Evolutionary conservation across 257 asterid species (phyloP), one percentile per base, ranked within the genome.

Genomic region (Osmanthus fragrans): DNA sequence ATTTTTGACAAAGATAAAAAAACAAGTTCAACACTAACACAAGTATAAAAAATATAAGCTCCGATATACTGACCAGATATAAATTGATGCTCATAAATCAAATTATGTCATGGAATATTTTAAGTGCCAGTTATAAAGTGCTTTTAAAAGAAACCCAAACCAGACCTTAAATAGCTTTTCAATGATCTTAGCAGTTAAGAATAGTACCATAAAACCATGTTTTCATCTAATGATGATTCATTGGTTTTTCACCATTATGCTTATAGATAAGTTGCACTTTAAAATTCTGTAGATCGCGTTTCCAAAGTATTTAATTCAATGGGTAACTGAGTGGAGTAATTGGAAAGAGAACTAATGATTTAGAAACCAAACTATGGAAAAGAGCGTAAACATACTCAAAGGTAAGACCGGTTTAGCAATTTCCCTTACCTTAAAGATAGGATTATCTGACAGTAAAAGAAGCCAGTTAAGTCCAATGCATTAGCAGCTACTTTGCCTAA

Each of bases 401-500:
- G 49, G 73, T 58, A 74, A 39, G 77, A 73, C 65, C 56, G 80
- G 58, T 71, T 51, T 58, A 75, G 73, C 66, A 73, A 73, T 49
- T 79, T 81, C 58, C 74, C 89, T 73, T 75, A 85, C 89, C 87
- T 83, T 79, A 92, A 79, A 73, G 84, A 72, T 36, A 90, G 89
- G 54, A 76, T 85, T 13, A 87, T 82, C 77, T 85, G 92, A 82
- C 94, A 86, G 74, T 90, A 88, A 78, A 93, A 91, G 77, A 87
- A 88, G 21, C 98, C 92, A 39, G 97, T 96, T 76, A 89, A 82
- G 27, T 86, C 89, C 87, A 96, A 77, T 15, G 97, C 94, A 71
- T 86, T 85, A 75, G 92, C 81, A 68, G 98, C 97, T 81, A 96
- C 96, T 68, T 89, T 85, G 77, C 82, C 85, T 70, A 96, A 84